Base-by-base conservation (phyloP, 2,329 filamentous ascomycete genomes). In the Fusarium nematophilum region DNA sequence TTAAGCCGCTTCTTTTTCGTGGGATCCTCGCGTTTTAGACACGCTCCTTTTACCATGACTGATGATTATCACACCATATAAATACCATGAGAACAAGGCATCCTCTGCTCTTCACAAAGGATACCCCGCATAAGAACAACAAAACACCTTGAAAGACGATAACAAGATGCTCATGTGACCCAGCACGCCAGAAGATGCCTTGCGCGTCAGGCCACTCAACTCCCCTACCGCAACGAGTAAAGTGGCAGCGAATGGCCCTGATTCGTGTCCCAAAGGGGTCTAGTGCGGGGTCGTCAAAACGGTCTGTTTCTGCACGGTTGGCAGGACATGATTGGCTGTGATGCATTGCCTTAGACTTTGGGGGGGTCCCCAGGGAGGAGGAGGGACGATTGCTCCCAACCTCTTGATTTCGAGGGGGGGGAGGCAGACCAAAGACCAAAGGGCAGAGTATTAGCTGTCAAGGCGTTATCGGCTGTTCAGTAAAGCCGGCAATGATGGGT, bases 201-300 rank as follows among this genome's bases (percentile, higher is more conserved):
- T 60, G 62, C 57, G 62, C 66, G 61, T 61, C 63, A 55, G 66
- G 63, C 61, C 60, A 61, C 27, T 37, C 57, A 49, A 47, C 25
- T n/a, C 38, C 50, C 43, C n/a, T n/a, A n/a, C n/a, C n/a, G 31
- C 36, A 54, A 58, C 67, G 67, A 62, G 67, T 68, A 68, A 62
- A 69, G 66, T 68, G 58, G 57, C 11, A 36, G 34, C 47, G 38
- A 29, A 29, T 29, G n/a, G 9, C 23, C 21, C 44, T 15, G 26
- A 29, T 25, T 14, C 31, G n/a, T 23, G 11, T 9, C 49, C 37
- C 2, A 30, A 55, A 51, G 4, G 0, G 37, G 64, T 15, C 49
- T 69, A 69, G 60, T 45, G 65, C 52, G 38, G 54, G 65, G 58
- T 64, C 55, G 52, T 33, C 40, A 43, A 60, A 68, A 65, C 61